Conservation (phyloP, 352 stramenopile genomes). For the Phytophthora rubi region DNA sequence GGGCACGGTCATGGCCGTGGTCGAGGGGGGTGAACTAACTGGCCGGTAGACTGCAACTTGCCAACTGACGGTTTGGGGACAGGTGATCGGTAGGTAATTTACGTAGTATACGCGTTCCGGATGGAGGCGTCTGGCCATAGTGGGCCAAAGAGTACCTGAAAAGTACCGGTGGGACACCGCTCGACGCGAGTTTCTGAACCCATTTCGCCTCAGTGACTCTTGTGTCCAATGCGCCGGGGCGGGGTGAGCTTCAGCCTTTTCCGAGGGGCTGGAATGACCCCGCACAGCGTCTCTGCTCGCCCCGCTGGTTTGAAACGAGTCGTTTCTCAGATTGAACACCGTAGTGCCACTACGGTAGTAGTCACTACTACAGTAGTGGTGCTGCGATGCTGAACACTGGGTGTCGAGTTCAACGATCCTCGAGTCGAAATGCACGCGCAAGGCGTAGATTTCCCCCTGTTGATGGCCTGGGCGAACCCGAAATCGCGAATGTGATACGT, state of each 20-base stretch:
- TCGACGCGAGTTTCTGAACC: not conserved
- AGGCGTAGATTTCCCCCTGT: constrained; percentile 47
- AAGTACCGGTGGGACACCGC: constrained; percentile 4
- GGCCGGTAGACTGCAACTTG: constrained; percentile 13
- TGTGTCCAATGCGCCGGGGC: not conserved
- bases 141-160: not conserved
- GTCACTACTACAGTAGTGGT: not conserved
- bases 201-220: not conserved
- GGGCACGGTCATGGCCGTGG: not conserved
- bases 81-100: constrained; percentile 7
- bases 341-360: too few relatives aligned
- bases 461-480: not conserved
- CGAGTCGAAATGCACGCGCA: constrained; percentile 24
- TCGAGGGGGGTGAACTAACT: not conserved
- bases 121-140: not conserved
- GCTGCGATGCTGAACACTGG: constrained; percentile 34
- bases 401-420: constrained; percentile 46
- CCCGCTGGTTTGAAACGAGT: not conserved
- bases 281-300: constrained; percentile 1
- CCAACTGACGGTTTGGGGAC: constrained; percentile 15
- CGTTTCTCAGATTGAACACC: constrained; percentile 22
- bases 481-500: not conserved
- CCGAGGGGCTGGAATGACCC: not conserved
- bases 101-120: not conserved
- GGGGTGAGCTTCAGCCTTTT: not conserved